These are phyloP conservation scores for Lolium multiflorum DNA, from an alignment of 176 grass and related monocot species.

Conservation along the genomic window DNA sequence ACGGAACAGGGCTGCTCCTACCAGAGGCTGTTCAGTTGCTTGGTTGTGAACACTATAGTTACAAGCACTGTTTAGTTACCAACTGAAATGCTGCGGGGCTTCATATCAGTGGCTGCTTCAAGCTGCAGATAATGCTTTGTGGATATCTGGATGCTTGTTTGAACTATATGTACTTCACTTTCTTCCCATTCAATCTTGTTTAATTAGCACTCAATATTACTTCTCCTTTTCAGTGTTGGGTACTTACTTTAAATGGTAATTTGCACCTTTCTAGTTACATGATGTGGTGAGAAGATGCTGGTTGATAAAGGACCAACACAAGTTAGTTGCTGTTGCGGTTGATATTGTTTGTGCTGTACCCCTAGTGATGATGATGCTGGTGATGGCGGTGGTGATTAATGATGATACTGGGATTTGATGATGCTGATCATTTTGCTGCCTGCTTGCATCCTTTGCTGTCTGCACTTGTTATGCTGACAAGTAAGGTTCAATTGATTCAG, in stretches of 20 bases:
- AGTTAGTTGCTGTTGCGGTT: constrained; percentile 63
- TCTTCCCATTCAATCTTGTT: constrained; percentile 38
- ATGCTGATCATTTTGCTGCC: constrained; percentile 43
- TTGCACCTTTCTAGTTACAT: constrained; percentile 78
- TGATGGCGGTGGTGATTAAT: constrained; percentile 47
- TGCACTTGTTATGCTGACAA: constrained; percentile 51
- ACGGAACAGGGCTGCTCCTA: constrained; percentile 16
- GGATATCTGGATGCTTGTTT: constrained; percentile 43
- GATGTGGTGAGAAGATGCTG: constrained; percentile 62
- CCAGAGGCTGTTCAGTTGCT: constrained; percentile 8
- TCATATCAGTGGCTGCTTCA: constrained; percentile 46
- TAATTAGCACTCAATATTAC: constrained; percentile 39
- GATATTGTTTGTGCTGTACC: constrained; percentile 63
- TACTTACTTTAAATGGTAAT: constrained; percentile 53
- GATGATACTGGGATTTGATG: constrained; percentile 46
- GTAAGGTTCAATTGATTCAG: constrained; percentile 55
- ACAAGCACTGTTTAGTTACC: background rate
- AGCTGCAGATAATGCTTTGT: constrained; percentile 29
- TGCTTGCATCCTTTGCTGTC: constrained; percentile 48
- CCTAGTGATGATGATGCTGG: constrained; percentile 56
- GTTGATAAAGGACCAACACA: constrained; percentile 60
- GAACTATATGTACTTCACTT: constrained; percentile 50
- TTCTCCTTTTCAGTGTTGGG: constrained; percentile 28
- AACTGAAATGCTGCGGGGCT: background rate
- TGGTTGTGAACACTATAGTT: constrained; percentile 3